A percentile compares a stretch with the other conserved stretches of the same genome.
Evolutionary conservation across 1,139 yeast species (phyloP).

Genomic region (Suhomyces atakaporum): DNA sequence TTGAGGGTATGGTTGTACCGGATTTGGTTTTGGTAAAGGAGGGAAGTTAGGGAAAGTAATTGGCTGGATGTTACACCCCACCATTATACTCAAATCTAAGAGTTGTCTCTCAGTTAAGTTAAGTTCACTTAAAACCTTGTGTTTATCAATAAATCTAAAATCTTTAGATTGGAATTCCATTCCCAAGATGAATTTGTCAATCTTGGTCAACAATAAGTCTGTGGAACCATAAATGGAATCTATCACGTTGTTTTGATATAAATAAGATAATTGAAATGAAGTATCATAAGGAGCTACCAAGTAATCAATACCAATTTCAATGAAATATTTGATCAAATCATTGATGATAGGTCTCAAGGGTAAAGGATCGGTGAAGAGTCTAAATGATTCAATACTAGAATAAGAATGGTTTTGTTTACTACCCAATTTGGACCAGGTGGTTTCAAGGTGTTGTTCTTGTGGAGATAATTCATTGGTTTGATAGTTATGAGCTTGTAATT

Average conservation of each 20-base stretch:
- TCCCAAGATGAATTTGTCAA: conserved; percentile 72
- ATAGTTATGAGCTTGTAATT: conserved; percentile 30
- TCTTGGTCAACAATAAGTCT: conserved; percentile 64
- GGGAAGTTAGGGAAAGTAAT: conserved; percentile 59
- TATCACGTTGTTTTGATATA: conserved; percentile 55
- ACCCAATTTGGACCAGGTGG: conserved; percentile 47
- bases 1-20: conserved; percentile 46
- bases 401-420: conserved; percentile 30
- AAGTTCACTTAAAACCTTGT: conserved; percentile 61
- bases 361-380: conserved; percentile 49
- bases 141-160: conserved; percentile 66
- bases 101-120: conserved; percentile 64
- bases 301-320: conserved; percentile 60
- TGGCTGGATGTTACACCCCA: conserved; percentile 80
- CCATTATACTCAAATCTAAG: conserved; percentile 70
- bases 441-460: conserved; percentile 48
- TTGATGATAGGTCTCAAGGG: conserved; percentile 52
- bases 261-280: conserved; percentile 77
- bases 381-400: conserved; percentile 41
- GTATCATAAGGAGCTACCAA: conserved; percentile 84
- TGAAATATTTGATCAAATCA: conserved; percentile 60
- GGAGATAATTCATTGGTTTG: conserved; percentile 45
- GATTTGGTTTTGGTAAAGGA: conserved; percentile 49
- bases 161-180: conserved; percentile 67
- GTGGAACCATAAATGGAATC: conserved; percentile 86